These are phyloP conservation scores for Curvularia sp. DNA, from an alignment of 2,329 filamentous ascomycete genomes.

Conservation along the genomic window DNA sequence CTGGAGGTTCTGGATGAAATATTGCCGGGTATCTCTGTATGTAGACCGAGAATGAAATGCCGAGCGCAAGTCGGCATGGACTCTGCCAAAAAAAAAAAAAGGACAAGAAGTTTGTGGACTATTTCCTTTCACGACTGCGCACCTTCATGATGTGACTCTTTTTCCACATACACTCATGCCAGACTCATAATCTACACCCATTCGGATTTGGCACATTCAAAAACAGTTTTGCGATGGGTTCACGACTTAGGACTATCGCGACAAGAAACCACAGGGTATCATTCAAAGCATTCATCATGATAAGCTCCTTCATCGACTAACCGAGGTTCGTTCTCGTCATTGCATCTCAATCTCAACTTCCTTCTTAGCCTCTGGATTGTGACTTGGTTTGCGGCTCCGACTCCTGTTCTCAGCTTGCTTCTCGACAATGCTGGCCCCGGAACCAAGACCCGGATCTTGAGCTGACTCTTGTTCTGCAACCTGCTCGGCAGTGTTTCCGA, in stretches of 20 bases:
- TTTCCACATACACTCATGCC: neutral
- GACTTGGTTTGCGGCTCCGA: slow-evolving; percentile 29
- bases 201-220: neutral
- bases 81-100: slow-evolving; percentile 27
- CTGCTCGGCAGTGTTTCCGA: neutral
- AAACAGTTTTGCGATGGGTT: neutral
- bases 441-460: slow-evolving; percentile 1
- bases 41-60: slow-evolving; percentile 41
- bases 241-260: neutral
- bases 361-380: slow-evolving; percentile 28
- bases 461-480: neutral
- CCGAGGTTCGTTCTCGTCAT: slow-evolving; percentile 16
- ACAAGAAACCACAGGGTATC: slow-evolving; percentile 10
- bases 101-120: neutral
- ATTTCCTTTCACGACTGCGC: neutral
- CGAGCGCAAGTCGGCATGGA: slow-evolving; percentile 28
- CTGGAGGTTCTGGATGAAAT: slow-evolving; percentile 28
- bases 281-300: slow-evolving; percentile 12
- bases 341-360: slow-evolving; percentile 50
- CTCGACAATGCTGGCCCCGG: slow-evolving; percentile 16
- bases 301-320: neutral
- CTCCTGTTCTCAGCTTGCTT: slow-evolving; percentile 25
- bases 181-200: neutral
- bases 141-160: neutral
- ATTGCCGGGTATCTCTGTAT: slow-evolving; percentile 23